Conservation (phyloP, 345 rosid genomes). For the Bretschneidera sinensis region DNA sequence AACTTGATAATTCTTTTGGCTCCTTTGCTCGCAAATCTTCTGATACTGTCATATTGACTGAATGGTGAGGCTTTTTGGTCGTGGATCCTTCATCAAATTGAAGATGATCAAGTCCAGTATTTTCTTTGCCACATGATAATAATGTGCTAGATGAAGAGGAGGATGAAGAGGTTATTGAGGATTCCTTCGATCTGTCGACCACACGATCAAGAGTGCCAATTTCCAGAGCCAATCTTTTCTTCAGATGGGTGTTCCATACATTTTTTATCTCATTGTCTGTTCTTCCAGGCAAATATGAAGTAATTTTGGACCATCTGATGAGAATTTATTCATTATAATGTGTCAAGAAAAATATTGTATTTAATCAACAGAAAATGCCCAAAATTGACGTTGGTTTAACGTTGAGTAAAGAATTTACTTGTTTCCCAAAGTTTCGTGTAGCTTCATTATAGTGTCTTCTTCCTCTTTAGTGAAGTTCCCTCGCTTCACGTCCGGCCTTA, state of each 20-base stretch:
- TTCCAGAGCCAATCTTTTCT: slow-evolving; percentile 35
- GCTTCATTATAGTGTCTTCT: slow-evolving; percentile 59
- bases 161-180: slow-evolving; percentile 30
- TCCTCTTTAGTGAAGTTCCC: slow-evolving; percentile 68
- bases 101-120: too few species aligned
- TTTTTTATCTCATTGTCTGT: slow-evolving; percentile 89
- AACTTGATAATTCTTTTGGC: too few species aligned
- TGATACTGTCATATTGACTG: too few species aligned
- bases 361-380: too few species aligned
- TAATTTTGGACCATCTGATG: slow-evolving; percentile 87
- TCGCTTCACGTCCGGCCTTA: slow-evolving; percentile 73
- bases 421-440: slow-evolving; percentile 66
- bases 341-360: too few species aligned
- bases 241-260: slow-evolving; percentile 74
- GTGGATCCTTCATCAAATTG: too few species aligned
- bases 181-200: slow-evolving; percentile 10
- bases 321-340: not conserved
- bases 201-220: too few species aligned
- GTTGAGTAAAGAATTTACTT: slow-evolving; percentile 41
- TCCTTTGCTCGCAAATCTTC: too few species aligned
- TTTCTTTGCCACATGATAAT: not conserved
- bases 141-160: slow-evolving; percentile 25
- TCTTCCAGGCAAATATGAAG: slow-evolving; percentile 69
- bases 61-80: too few species aligned
- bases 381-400: too few species aligned